Evolutionary conservation across 352 stramenopile species (phyloP), one percentile per base, ranked within the genome.

Genomic region (Phytopythium boreale): DNA sequence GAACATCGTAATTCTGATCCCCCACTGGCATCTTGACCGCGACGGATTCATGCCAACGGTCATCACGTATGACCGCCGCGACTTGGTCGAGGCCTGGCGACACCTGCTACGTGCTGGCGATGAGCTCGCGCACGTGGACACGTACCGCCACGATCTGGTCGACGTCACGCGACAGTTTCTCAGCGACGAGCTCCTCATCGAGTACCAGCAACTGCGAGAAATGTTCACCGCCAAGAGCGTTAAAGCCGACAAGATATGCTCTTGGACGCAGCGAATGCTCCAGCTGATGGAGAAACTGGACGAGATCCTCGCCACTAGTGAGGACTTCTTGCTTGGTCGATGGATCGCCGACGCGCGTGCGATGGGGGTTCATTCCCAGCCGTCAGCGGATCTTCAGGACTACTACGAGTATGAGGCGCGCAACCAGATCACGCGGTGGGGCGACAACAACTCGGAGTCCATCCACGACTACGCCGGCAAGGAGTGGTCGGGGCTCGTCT

Each of bases 341-440:
- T 93, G 84, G 84, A 80, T 91, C 59, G 68, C 67, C 19, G 79
- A 91, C 56, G 84, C 84, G 1, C 79, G 78, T 8, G 71, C 70
- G 0, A 71, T 93, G 10, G 79, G 66, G 11, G 62, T 61, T 20
- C 51, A 52, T 1, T 62, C 83, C 27, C 37, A 50, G 36, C 60
- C 59, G 3, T 56, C 74, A 44, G 31, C 46, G 4, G 57, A 66
- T 0, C 66, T 89, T 20, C 67, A 79, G 43, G 64, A 76, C 20
- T 93, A 91, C 65, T 88, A 85, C 63, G 84, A 93, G 66, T 93
- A 90, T 64, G 80, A 93, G 67, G 84, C 84, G n/a, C 82, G 84
- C 26, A 93, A 93, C 63, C 82, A 91, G 67, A 77, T 93, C 56
- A 93, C 84, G 5, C 80, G 84, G 2, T 93, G 84, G 84, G 84